Percentiles rank a stretch among this genome's conserved stretches.
phyloP scores from a whole-genome alignment of 2,329 filamentous ascomycete genomes.

The Ophiostoma australiae region DNA sequence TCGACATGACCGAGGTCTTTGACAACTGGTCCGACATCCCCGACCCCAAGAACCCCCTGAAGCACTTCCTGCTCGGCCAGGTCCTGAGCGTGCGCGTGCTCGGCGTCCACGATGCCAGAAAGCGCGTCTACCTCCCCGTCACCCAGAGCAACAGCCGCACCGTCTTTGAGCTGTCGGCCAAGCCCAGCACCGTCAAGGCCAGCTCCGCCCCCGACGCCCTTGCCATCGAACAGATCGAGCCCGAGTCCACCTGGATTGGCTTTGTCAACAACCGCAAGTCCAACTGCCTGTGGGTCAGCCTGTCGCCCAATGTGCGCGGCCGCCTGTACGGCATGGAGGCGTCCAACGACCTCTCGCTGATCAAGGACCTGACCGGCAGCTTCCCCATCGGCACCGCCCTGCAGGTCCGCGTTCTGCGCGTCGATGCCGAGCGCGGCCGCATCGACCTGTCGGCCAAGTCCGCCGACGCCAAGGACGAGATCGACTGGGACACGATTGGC shows the following conservation, averaged over 20 bases:
- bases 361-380: slow-evolving; percentile 69
- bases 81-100: slow-evolving; percentile 70
- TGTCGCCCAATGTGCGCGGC: slow-evolving; percentile 83
- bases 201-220: slow-evolving; percentile 46
- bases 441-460: slow-evolving; percentile 79
- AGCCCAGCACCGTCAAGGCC: slow-evolving; percentile 58
- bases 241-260: slow-evolving; percentile 67
- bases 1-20: slow-evolving; percentile 88
- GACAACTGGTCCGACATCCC: slow-evolving; percentile 82
- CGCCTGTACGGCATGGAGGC: slow-evolving; percentile 77
- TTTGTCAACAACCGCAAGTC: slow-evolving; percentile 87
- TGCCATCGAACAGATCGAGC: slow-evolving; percentile 65
- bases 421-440: slow-evolving; percentile 67
- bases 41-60: slow-evolving; percentile 75
- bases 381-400: slow-evolving; percentile 90
- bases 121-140: slow-evolving; percentile 86
- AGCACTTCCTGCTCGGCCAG: slow-evolving; percentile 66
- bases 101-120: slow-evolving; percentile 83
- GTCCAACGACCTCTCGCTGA: slow-evolving; percentile 75
- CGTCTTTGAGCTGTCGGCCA: slow-evolving; percentile 82
- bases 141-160: slow-evolving; percentile 77
- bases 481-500: slow-evolving; percentile 68
- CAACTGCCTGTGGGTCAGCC: slow-evolving; percentile 80
- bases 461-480: slow-evolving; percentile 47
- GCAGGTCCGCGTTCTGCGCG: slow-evolving; percentile 68